These are phyloP conservation scores for Arxiozyma bovina DNA, from an alignment of 1,139 yeast species.

Conservation along the genomic window DNA sequence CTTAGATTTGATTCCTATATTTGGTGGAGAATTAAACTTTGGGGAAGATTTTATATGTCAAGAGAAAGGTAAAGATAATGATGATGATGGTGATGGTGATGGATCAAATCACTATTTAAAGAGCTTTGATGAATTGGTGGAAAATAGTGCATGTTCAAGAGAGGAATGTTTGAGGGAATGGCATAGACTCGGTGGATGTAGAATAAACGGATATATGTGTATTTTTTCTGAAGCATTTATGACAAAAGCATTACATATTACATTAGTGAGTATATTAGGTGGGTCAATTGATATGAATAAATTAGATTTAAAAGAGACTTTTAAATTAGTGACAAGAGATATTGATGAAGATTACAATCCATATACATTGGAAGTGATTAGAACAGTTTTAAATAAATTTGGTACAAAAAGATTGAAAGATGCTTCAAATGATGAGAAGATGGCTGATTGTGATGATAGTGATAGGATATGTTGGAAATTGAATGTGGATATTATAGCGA, in stretches of 20 bases:
- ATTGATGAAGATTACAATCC: slow-evolving; percentile 25
- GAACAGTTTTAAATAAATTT: slow-evolving; percentile 43
- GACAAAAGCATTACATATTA: slow-evolving; percentile 34
- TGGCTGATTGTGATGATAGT: slow-evolving; percentile 9
- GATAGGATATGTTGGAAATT: slow-evolving; percentile 29
- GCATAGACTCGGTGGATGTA: slow-evolving; percentile 51
- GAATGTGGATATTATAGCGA: slow-evolving; percentile 37
- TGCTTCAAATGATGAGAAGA: not conserved
- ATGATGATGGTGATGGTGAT: slow-evolving; percentile 2
- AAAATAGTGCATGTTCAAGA: slow-evolving; percentile 48
- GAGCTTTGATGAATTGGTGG: slow-evolving; percentile 36
- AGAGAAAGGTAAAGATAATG: slow-evolving; percentile 1
- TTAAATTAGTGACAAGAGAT: slow-evolving; percentile 22
- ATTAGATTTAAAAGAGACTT: slow-evolving; percentile 26
- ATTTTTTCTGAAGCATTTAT: slow-evolving; percentile 34
- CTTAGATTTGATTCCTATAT: slow-evolving; percentile 40
- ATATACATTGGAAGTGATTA: slow-evolving; percentile 34
- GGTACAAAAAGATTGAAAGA: slow-evolving; percentile 17
- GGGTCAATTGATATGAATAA: slow-evolving; percentile 33
- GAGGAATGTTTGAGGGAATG: slow-evolving; percentile 46
- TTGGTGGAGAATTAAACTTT: slow-evolving; percentile 33
- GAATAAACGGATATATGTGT: slow-evolving; percentile 36
- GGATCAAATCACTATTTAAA: not conserved
- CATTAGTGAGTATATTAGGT: slow-evolving; percentile 46
- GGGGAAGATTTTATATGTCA: not conserved